phyloP scores from a whole-genome alignment of 169 alveolate genomes.

The Cryptosporidium sp. region DNA sequence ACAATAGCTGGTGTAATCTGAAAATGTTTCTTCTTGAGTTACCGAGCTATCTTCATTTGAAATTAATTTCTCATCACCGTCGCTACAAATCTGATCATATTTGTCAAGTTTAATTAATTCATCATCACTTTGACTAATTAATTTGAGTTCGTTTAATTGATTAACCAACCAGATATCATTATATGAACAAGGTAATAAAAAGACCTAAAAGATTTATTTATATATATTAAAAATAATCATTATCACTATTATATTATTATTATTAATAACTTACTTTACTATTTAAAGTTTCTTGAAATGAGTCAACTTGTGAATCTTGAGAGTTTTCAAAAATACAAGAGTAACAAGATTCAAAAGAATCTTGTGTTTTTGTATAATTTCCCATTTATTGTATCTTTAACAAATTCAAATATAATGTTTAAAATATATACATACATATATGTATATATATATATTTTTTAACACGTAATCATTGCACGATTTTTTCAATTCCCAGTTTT shows the following conservation, averaged over 20 bases:
- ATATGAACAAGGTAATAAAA: slow-evolving; percentile 14
- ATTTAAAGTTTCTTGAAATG: slow-evolving; percentile 49
- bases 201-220: background rate
- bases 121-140: slow-evolving; percentile 4
- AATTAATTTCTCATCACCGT: background rate
- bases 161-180: slow-evolving; percentile 47
- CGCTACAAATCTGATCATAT: background rate
- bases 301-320: slow-evolving; percentile 35
- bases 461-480: background rate
- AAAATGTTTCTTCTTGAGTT: background rate
- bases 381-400: background rate
- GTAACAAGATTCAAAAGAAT: slow-evolving; percentile 52
- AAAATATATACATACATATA: background rate
- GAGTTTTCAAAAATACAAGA: slow-evolving; percentile 53
- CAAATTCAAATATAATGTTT: background rate
- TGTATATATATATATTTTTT: background rate
- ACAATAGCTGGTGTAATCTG: background rate
- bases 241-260: background rate
- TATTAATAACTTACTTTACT: slow-evolving; percentile 19
- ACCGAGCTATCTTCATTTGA: background rate
- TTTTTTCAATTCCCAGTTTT: background rate
- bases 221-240: background rate
- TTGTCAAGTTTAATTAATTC: too few species aligned
- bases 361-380: slow-evolving; percentile 37
- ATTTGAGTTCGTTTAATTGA: slow-evolving; percentile 15